Percentiles rank a stretch among this genome's conserved stretches.
Evolutionary conservation across 139 green algal genomes (phyloP).

Genomic region (Micractinium sp.): DNA sequence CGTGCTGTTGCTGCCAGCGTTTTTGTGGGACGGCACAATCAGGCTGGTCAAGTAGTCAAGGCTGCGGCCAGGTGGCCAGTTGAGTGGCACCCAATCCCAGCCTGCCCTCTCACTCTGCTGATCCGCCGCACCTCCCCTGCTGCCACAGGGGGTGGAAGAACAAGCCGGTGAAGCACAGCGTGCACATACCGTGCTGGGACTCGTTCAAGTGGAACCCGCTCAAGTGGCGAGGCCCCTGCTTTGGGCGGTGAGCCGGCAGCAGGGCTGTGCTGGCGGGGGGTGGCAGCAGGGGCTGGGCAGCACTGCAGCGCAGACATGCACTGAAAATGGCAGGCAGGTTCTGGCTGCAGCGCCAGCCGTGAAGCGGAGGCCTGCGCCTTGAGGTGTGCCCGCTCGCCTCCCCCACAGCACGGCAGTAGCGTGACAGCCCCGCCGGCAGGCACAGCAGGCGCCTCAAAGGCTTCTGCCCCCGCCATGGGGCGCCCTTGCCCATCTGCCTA

Average conservation of each 20-base stretch:
- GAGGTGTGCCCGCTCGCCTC: not conserved
- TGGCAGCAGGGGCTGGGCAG: too few relatives aligned
- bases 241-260: conserved; percentile 28
- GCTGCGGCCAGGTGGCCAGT: not conserved
- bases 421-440: too few relatives aligned
- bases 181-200: conserved; percentile 60
- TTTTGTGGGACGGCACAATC: not conserved
- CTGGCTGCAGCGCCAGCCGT: too few relatives aligned
- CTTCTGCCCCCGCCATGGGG: not conserved
- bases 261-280: too few relatives aligned
- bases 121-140: not conserved
- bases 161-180: conserved; percentile 51
- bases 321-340: too few relatives aligned
- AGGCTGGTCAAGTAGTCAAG: not conserved
- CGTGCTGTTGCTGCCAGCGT: not conserved
- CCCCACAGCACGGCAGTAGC: too few relatives aligned
- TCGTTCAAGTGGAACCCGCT: conserved; percentile 44
- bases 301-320: too few relatives aligned
- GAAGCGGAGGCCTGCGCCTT: too few relatives aligned
- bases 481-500: too few relatives aligned
- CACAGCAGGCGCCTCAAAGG: too few relatives aligned
- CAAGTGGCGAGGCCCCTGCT: conserved; percentile 48
- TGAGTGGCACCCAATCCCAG: not conserved
- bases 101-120: not conserved
- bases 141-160: not conserved